Evolutionary conservation across 306 rosid genomes (phyloP).

Genomic region (Casuarina equisetifolia): DNA sequence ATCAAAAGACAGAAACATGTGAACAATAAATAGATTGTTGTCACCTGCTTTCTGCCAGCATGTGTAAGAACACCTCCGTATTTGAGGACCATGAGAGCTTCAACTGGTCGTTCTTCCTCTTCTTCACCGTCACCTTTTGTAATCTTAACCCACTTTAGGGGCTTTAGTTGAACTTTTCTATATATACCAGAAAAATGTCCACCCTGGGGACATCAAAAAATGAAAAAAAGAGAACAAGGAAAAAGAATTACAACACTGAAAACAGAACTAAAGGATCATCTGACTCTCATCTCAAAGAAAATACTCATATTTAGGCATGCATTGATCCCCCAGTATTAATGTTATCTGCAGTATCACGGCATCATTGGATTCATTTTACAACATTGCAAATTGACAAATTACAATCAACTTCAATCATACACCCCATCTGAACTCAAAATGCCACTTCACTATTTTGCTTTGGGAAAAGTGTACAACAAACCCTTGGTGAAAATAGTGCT

Average conservation of each 20-base stretch:
- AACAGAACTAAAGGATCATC: neutral
- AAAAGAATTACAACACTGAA: neutral
- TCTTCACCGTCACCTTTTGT: conserved; percentile 69
- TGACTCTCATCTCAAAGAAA: neutral
- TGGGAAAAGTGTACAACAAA: neutral
- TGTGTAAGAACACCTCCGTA: conserved; percentile 99
- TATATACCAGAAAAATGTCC: conserved; percentile 98
- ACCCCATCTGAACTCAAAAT: neutral
- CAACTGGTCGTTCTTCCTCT: conserved; percentile 92
- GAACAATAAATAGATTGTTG: neutral
- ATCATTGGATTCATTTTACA: neutral
- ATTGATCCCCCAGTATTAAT: neutral
- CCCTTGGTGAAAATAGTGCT: neutral
- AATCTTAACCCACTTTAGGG: conserved; percentile 84
- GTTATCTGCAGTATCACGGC: neutral
- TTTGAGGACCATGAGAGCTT: conserved; percentile 97
- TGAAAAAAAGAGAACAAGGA: conserved; percentile 12
- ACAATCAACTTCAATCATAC: neutral
- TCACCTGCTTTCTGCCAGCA: conserved; percentile 98
- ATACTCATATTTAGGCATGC: conserved; percentile 4
- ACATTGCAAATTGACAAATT: neutral
- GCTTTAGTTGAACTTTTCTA: conserved; percentile 96
- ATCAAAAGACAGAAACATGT: conserved; percentile 1
- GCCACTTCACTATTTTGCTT: neutral
- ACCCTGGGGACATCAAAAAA: conserved; percentile 53